Conservation (phyloP, 306 rosid genomes). For the Prunus dulcis region DNA sequence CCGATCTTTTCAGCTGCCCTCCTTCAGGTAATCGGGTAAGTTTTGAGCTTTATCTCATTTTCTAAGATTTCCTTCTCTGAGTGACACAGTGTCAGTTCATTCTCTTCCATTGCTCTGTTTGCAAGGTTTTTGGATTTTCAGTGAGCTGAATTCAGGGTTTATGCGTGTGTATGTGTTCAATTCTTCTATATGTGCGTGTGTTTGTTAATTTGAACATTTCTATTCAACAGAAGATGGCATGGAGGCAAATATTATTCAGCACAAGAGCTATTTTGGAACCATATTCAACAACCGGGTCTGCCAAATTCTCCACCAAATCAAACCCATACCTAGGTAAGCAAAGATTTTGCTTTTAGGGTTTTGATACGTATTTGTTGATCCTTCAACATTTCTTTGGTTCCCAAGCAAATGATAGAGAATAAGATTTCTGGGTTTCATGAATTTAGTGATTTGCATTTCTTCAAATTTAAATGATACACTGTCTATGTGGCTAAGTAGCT, state of each 20-base stretch:
- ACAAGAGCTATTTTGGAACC: constrained; percentile 23
- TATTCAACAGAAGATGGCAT: constrained; percentile 32
- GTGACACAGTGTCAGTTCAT: neutral
- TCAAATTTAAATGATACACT: neutral
- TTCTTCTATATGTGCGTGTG: no score
- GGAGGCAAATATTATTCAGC: constrained; percentile 36
- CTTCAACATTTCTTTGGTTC: neutral
- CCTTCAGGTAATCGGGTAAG: no score
- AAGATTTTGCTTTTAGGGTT: neutral
- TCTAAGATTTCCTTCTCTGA: no score
- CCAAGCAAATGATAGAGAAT: neutral
- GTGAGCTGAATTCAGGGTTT: no score
- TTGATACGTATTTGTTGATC: neutral
- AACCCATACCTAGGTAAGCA: constrained; percentile 40
- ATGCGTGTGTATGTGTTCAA: no score
- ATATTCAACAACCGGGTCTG: constrained; percentile 18
- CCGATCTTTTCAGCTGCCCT: no score
- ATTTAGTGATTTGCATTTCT: neutral
- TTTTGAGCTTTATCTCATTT: no score
- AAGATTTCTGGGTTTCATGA: no score
- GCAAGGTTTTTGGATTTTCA: neutral
- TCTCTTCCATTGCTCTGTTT: neutral
- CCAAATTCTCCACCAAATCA: constrained; percentile 66
- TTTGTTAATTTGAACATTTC: neutral
- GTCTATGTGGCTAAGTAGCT: neutral